Percentiles rank a stretch among this genome's conserved stretches.
Evolutionary conservation across 2,329 filamentous ascomycete genomes (phyloP).

Genomic region (Dryadomyces quercus-mongolicae): DNA sequence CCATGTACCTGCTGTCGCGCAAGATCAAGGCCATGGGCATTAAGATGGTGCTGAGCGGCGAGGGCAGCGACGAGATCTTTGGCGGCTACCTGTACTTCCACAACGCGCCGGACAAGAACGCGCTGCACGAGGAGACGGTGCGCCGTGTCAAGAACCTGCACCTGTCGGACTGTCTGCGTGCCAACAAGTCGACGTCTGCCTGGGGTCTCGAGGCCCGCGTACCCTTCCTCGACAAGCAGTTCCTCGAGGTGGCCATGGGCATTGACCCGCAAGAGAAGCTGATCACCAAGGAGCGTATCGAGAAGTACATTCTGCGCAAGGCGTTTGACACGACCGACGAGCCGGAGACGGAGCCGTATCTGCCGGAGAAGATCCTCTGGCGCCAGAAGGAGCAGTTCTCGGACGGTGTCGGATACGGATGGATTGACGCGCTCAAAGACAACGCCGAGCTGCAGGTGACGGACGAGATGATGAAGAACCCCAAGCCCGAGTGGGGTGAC

Average conservation of each 20-base stretch:
- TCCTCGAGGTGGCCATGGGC: slow-evolving; percentile 86
- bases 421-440: slow-evolving; percentile 97
- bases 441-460: slow-evolving; percentile 80
- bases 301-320: slow-evolving; percentile 97
- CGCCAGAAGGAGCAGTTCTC: slow-evolving; percentile 99
- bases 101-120: slow-evolving; percentile 76
- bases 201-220: slow-evolving; percentile 98
- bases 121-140: slow-evolving; percentile 93
- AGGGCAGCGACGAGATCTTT: slow-evolving; percentile 96
- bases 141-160: slow-evolving; percentile 94
- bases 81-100: slow-evolving; percentile 99
- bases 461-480: slow-evolving; percentile 97
- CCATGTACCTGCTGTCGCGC: slow-evolving; percentile 93
- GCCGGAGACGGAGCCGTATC: slow-evolving; percentile 68
- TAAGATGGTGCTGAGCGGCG: slow-evolving; percentile 97
- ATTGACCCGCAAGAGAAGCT: slow-evolving; percentile 93
- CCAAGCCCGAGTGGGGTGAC: slow-evolving; percentile 86
- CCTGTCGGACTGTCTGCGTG: slow-evolving; percentile 87
- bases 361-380: slow-evolving; percentile 95
- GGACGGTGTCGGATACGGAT: slow-evolving; percentile 95
- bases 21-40: slow-evolving; percentile 99
- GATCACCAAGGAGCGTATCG: slow-evolving; percentile 79
- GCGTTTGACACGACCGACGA: slow-evolving; percentile 91
- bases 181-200: slow-evolving; percentile 97
- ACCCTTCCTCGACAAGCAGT: slow-evolving; percentile 95